Evolutionary conservation across 495 filamentous ascomycete species (phyloP).

Genomic region (Tuber magnatum): DNA sequence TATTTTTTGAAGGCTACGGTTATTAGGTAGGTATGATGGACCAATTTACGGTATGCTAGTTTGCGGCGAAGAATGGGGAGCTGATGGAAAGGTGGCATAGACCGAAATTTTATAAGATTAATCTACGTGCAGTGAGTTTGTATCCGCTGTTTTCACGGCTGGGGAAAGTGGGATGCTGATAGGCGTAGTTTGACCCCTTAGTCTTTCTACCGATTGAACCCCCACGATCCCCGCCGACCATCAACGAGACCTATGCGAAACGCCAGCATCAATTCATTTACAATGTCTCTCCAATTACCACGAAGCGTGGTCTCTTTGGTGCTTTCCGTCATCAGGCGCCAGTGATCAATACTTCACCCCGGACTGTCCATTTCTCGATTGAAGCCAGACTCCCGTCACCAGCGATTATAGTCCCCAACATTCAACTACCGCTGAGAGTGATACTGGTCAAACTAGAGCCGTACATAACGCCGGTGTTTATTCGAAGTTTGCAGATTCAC

Average conservation of each 20-base stretch:
- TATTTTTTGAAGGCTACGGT: slow-evolving; percentile 93
- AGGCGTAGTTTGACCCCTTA: slow-evolving; percentile 51
- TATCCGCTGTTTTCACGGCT: neutral
- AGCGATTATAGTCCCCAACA: slow-evolving; percentile 79
- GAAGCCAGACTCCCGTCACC: slow-evolving; percentile 83
- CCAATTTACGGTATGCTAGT: neutral
- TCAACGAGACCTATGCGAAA: slow-evolving; percentile 75
- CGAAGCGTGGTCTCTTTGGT: slow-evolving; percentile 52
- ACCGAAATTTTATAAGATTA: slow-evolving; percentile 37
- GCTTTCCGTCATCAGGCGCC: slow-evolving; percentile 19
- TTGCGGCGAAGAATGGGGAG: neutral
- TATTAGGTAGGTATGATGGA: slow-evolving; percentile 17
- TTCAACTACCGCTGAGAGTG: slow-evolving; percentile 72
- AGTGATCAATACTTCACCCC: slow-evolving; percentile 1
- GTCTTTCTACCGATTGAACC: slow-evolving; percentile 92
- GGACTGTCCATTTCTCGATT: slow-evolving; percentile 48
- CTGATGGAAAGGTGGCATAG: slow-evolving; percentile 7
- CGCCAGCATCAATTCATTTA: slow-evolving; percentile 66
- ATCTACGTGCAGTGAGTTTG: slow-evolving; percentile 31
- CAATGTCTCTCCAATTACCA: slow-evolving; percentile 44
- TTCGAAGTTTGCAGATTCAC: slow-evolving; percentile 73
- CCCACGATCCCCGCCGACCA: slow-evolving; percentile 58
- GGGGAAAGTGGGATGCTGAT: slow-evolving; percentile 1
- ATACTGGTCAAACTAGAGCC: slow-evolving; percentile 67
- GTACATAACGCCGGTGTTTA: slow-evolving; percentile 55